These are phyloP conservation scores for Cetradonia linearis DNA, from an alignment of 495 filamentous ascomycete genomes.

Conservation along the genomic window DNA sequence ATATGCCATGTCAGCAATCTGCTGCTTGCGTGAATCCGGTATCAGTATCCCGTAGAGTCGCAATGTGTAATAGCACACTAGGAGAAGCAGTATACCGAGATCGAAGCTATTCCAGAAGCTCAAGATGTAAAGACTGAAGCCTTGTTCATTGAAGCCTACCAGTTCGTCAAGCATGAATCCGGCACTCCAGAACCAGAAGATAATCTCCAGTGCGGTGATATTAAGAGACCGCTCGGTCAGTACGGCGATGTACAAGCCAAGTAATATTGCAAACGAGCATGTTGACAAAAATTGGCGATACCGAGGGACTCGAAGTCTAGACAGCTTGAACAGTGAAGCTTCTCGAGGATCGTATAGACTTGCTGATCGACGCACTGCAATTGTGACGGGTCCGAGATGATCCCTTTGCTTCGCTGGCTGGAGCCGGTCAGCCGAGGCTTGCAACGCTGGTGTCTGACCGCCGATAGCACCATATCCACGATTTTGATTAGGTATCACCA, in stretches of 20 bases:
- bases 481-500: constrained; percentile 24
- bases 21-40: constrained; percentile 51
- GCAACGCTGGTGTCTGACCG: constrained; percentile 14
- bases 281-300: constrained; percentile 87
- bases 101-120: constrained; percentile 96
- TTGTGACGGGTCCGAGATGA: constrained; percentile 25
- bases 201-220: constrained; percentile 70
- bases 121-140: constrained; percentile 89
- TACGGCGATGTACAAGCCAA: constrained; percentile 75
- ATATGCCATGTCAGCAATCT: constrained; percentile 70
- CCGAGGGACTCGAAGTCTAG: constrained; percentile 74
- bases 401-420: constrained; percentile 27
- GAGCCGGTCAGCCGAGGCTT: constrained; percentile 24
- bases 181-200: constrained; percentile 95
- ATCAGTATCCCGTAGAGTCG: constrained; percentile 76
- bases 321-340: constrained; percentile 83
- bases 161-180: constrained; percentile 96
- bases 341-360: constrained; percentile 83
- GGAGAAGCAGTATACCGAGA: constrained; percentile 72
- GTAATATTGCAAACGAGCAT: constrained; percentile 65
- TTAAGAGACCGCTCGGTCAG: constrained; percentile 54
- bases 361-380: constrained; percentile 57
- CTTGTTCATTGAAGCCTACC: constrained; percentile 85
- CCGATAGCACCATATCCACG: constrained; percentile 31
- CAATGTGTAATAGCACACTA: constrained; percentile 80